These are phyloP conservation scores for Wickerhamomyces tratensis DNA, from an alignment of 805 yeast genomes.

Conservation along the genomic window DNA sequence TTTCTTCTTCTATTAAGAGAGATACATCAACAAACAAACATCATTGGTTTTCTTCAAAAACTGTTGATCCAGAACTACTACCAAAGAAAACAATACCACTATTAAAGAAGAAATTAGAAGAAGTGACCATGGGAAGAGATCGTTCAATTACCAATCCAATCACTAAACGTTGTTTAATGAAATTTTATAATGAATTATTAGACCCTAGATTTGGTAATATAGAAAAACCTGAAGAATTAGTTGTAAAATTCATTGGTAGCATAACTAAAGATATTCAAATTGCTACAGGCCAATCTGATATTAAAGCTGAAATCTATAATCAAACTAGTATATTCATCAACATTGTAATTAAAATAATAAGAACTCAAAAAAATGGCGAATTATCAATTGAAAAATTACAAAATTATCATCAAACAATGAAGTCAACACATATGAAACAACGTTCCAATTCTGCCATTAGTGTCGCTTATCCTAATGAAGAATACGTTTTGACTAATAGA, in stretches of 20 bases:
- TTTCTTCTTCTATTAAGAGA: conserved; percentile 3
- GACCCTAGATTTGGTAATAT: conserved; percentile 31
- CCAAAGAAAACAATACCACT: conserved; percentile 22
- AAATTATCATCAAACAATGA: conserved; percentile 27
- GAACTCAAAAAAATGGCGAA: conserved; percentile 19
- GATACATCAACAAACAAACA: conserved; percentile 19
- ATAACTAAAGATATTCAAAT: conserved; percentile 43
- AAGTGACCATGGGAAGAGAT: conserved; percentile 35
- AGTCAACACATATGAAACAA: conserved; percentile 7
- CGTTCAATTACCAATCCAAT: conserved; percentile 30
- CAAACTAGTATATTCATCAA: conserved; percentile 12
- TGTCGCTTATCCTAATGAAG: conserved; percentile 7
- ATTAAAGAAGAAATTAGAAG: conserved; percentile 32
- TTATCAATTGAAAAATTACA: conserved; percentile 31
- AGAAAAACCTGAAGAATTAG: conserved; percentile 32
- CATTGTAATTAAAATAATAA: conserved; percentile 7
- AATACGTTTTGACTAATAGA: conserved; percentile 15
- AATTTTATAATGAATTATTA: conserved; percentile 53
- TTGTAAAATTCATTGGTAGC: conserved; percentile 41
- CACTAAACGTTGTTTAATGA: conserved; percentile 47
- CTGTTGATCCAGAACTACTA: conserved; percentile 26
- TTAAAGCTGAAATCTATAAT: conserved; percentile 8
- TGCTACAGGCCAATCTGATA: conserved; percentile 12
- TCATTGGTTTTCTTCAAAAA: conserved; percentile 22
- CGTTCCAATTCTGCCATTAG: neutral